These are phyloP conservation scores for Raffaelea arxii DNA, from an alignment of 2,329 filamentous ascomycete genomes.

Conservation along the genomic window DNA sequence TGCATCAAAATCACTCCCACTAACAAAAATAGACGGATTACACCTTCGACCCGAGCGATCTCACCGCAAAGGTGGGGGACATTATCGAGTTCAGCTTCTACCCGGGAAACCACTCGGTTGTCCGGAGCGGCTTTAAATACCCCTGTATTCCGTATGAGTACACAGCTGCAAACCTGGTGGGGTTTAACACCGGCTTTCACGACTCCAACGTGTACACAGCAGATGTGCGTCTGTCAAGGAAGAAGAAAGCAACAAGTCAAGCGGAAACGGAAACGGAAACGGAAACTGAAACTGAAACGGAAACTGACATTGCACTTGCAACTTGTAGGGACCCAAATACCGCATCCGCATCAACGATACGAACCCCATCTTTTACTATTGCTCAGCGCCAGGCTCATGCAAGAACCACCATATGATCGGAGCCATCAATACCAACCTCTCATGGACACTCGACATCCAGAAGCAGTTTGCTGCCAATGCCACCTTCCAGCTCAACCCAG, in stretches of 20 bases:
- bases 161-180: slow-evolving; percentile 33
- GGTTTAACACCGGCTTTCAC: slow-evolving; percentile 44
- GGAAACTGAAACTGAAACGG: not conserved
- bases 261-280: not conserved
- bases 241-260: not conserved
- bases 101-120: slow-evolving; percentile 54
- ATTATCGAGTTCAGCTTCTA: slow-evolving; percentile 51
- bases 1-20: slow-evolving; percentile 20
- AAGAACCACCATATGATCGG: slow-evolving; percentile 61
- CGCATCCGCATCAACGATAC: slow-evolving; percentile 46
- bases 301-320: not conserved
- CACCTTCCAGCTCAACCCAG: slow-evolving; percentile 44
- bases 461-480: slow-evolving; percentile 35
- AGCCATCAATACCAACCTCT: slow-evolving; percentile 57
- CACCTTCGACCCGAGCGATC: slow-evolving; percentile 24
- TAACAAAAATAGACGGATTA: slow-evolving; percentile 18
- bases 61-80: slow-evolving; percentile 34
- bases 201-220: slow-evolving; percentile 34
- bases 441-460: slow-evolving; percentile 37
- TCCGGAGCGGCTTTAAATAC: slow-evolving; percentile 45
- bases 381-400: slow-evolving; percentile 58
- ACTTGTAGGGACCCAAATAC: slow-evolving; percentile 29
- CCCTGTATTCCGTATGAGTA: slow-evolving; percentile 56
- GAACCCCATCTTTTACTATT: slow-evolving; percentile 60
- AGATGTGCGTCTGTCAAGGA: slow-evolving; percentile 25